Percentiles rank a stretch among this genome's conserved stretches.
phyloP scores from a whole-genome alignment of 192 early-diverging fungal species.

The Powellomyces hirtus region DNA sequence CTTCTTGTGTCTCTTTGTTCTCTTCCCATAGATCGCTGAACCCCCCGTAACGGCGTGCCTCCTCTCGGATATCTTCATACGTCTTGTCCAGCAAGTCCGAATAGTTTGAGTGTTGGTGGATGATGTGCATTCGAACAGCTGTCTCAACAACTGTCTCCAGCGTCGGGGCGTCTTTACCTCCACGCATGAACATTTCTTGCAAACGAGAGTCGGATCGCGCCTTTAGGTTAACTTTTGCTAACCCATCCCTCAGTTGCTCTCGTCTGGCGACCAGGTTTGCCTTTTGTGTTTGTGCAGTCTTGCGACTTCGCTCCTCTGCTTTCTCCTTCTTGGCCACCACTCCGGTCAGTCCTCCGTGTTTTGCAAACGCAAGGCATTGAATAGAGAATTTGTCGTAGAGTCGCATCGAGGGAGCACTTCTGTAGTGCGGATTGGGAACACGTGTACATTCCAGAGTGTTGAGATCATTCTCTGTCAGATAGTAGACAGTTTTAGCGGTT shows the following conservation, averaged over 20 bases:
- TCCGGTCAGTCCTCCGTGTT: neutral
- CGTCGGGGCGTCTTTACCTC: neutral
- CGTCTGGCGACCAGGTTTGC: neutral
- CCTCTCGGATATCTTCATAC: neutral
- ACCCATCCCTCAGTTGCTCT: neutral
- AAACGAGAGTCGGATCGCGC: neutral
- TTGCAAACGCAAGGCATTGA: neutral
- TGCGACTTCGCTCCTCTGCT: neutral
- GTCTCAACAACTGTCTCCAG: neutral
- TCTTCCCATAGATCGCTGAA: neutral
- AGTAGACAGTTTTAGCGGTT: neutral
- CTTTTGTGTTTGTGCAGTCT: neutral
- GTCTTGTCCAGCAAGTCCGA: neutral
- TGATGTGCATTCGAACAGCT: neutral
- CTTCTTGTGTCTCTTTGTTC: neutral
- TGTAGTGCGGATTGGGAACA: neutral
- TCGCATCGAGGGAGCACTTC: neutral
- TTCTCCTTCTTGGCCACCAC: neutral
- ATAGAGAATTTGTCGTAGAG: neutral
- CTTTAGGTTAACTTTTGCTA: neutral
- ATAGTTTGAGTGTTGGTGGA: neutral
- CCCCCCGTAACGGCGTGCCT: neutral
- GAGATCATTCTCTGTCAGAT: neutral
- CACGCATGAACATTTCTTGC: neutral
- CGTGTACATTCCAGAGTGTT: neutral